Conservation (phyloP, 371 early-diverging fungal species). For the Circinella umbellata region DNA sequence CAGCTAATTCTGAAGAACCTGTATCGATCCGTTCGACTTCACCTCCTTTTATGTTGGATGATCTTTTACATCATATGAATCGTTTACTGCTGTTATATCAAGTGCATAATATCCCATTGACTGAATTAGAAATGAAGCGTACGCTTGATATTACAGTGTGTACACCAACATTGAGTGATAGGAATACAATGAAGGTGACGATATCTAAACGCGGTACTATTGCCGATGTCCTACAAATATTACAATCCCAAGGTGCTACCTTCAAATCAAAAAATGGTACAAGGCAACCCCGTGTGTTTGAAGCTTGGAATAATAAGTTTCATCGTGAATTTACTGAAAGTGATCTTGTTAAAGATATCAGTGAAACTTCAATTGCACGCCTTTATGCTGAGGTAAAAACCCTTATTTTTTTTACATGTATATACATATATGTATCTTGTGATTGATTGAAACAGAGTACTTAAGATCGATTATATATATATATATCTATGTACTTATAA, state of each 20-base stretch:
- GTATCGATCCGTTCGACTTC: conserved; percentile 4
- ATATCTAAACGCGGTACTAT: conserved; percentile 56
- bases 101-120: conserved; percentile 59
- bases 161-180: conserved; percentile 33
- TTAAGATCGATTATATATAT: too few relatives aligned
- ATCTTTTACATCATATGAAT: conserved; percentile 19
- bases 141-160: conserved; percentile 53
- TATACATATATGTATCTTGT: too few relatives aligned
- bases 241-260: conserved; percentile 53
- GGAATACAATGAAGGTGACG: conserved; percentile 44
- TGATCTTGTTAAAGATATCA: conserved; percentile 45
- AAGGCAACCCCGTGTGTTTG: conserved; percentile 36
- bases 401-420: too few relatives aligned
- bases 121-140: conserved; percentile 78
- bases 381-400: conserved; percentile 1
- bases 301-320: conserved; percentile 43
- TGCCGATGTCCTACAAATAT: conserved; percentile 60
- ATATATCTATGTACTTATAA: too few relatives aligned
- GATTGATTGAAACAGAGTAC: too few relatives aligned
- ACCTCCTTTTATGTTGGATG: background rate
- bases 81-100: conserved; percentile 57
- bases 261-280: conserved; percentile 17
- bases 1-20: conserved; percentile 23
- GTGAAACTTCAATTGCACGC: conserved; percentile 16
- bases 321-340: conserved; percentile 37